Conservation (phyloP, 345 rosid genomes). For the Conringia planisiliqua region DNA sequence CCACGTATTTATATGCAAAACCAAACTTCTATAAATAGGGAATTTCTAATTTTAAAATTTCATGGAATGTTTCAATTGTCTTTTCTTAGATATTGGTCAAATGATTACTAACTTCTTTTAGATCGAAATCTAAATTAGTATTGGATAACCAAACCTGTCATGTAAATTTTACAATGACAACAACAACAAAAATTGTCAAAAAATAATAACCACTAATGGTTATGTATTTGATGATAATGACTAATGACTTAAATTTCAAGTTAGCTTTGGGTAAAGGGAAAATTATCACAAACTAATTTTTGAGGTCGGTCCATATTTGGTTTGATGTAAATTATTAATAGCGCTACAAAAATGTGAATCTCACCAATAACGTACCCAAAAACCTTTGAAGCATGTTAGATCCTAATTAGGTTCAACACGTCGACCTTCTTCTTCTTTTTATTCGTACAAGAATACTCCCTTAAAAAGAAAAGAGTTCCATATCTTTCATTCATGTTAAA, state of each 20-base stretch:
- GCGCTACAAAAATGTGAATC: constrained; percentile 25
- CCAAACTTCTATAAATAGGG: constrained; percentile 11
- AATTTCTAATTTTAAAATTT: background rate
- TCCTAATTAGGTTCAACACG: constrained; percentile 31
- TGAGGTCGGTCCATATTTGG: constrained; percentile 13
- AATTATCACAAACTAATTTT: no score
- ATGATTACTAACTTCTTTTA: background rate
- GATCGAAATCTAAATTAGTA: constrained; percentile 6
- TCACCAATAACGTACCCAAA: constrained; percentile 24
- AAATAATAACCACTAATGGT: background rate
- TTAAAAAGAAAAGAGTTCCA: constrained; percentile 18
- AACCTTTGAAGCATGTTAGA: constrained; percentile 21
- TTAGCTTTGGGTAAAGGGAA: no score
- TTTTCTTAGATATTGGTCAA: constrained; percentile 12
- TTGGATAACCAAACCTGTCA: background rate
- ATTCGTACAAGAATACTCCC: background rate
- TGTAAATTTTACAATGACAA: background rate
- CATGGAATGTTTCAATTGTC: constrained; percentile 15
- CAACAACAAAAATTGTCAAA: background rate
- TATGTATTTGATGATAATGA: no score
- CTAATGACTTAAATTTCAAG: no score
- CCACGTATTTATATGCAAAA: constrained; percentile 4
- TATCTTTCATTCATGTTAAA: constrained; percentile 1
- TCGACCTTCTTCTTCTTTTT: background rate
- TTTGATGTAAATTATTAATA: background rate